These are phyloP conservation scores for Strobilomyces confusus DNA, from an alignment of 768 basidiomycete genomes.

Conservation along the genomic window DNA sequence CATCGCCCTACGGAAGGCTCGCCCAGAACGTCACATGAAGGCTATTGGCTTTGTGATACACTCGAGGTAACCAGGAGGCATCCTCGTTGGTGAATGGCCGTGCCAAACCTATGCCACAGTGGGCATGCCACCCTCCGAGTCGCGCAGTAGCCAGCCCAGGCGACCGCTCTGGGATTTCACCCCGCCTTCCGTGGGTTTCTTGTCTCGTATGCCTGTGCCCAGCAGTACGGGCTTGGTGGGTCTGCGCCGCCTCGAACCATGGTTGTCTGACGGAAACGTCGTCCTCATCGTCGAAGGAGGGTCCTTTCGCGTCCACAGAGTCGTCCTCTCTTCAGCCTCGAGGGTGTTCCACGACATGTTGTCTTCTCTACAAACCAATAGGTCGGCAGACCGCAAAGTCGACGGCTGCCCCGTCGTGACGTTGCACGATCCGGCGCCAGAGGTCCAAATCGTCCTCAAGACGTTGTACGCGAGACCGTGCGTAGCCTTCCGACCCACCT, in stretches of 20 bases:
- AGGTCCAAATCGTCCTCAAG: constrained; percentile 26
- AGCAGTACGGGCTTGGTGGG: constrained; percentile 12
- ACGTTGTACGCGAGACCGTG: constrained; percentile 22
- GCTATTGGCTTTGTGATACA: constrained; percentile 9
- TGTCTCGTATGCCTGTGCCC: constrained; percentile 21
- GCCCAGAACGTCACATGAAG: constrained; percentile 13
- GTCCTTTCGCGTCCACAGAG: constrained; percentile 20
- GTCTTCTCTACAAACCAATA: constrained; percentile 7
- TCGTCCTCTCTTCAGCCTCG: constrained; percentile 21
- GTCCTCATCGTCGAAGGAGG: constrained; percentile 21
- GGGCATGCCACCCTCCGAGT: constrained; percentile 10
- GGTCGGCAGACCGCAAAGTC: constrained; percentile 10
- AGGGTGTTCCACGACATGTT: constrained; percentile 21
- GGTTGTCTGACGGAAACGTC: constrained; percentile 23
- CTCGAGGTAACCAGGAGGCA: constrained; percentile 22
- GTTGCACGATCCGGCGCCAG: constrained; percentile 16
- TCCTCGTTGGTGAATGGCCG: constrained; percentile 27
- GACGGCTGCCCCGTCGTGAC: constrained; percentile 25
- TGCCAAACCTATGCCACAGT: constrained; percentile 25
- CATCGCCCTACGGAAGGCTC: no score
- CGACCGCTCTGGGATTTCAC: constrained; percentile 15
- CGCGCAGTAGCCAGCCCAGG: constrained; percentile 10
- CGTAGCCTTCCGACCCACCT: constrained; percentile 7
- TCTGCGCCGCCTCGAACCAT: constrained; percentile 21
- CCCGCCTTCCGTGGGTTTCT: constrained; percentile 7